These are phyloP conservation scores for Naegleria gruberi DNA, from an alignment of 208 protist species.

Conservation along the genomic window DNA sequence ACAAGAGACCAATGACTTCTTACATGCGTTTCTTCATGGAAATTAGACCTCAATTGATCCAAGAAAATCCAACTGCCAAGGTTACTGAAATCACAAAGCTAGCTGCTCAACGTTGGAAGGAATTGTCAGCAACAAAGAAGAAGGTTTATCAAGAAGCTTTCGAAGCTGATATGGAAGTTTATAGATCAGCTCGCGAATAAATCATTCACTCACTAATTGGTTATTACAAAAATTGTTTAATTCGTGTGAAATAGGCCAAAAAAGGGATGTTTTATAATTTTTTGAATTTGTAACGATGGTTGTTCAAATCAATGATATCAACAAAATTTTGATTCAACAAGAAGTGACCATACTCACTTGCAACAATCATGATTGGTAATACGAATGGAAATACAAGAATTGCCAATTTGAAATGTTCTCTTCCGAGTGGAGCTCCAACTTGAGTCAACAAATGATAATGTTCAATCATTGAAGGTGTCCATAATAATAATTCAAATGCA, in stretches of 20 bases:
- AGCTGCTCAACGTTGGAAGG: neutral
- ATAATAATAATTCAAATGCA: neutral
- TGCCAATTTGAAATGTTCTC: neutral
- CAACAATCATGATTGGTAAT: neutral
- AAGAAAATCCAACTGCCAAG: neutral
- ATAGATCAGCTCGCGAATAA: neutral
- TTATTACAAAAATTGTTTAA: too few species aligned
- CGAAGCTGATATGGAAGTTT: neutral
- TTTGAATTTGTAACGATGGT: neutral
- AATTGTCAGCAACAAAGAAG: neutral
- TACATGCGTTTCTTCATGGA: neutral
- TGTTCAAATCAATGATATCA: neutral
- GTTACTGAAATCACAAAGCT: neutral
- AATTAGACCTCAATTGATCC: neutral
- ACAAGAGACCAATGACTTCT: neutral
- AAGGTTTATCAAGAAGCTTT: neutral
- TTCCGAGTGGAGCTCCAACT: neutral
- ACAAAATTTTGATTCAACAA: neutral
- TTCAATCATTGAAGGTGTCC: neutral
- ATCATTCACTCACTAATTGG: too few species aligned
- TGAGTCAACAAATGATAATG: too few species aligned
- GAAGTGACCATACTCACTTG: neutral
- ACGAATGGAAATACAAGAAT: neutral
- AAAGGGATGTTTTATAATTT: neutral
- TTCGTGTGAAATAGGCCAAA: too few species aligned